Evolutionary conservation across 139 green algal genomes (phyloP).

Genomic region (Nannochloris sp.): DNA sequence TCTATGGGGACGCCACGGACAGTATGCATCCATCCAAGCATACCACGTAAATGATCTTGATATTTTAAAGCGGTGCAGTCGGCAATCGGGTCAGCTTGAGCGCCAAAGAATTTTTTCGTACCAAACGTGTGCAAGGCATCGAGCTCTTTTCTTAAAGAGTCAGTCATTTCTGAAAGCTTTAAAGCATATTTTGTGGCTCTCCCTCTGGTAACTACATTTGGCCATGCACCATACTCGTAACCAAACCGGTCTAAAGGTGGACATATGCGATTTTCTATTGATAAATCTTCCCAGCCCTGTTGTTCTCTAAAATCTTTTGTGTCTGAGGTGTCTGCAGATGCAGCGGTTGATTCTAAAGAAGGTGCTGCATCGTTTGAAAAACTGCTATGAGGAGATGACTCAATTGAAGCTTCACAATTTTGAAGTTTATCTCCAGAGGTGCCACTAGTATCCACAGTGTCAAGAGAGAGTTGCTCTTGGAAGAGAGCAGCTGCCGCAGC

Average conservation of each 20-base stretch:
- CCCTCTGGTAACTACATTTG: slow-evolving; percentile 6
- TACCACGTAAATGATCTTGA: slow-evolving; percentile 30
- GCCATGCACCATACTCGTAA: neutral
- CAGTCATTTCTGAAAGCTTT: slow-evolving; percentile 14
- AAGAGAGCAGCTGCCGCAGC: neutral
- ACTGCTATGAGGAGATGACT: too few species aligned
- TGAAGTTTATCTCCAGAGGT: too few species aligned
- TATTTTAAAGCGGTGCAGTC: slow-evolving; percentile 39
- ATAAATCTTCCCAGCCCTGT: neutral
- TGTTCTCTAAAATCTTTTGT: too few species aligned
- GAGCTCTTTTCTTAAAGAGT: slow-evolving; percentile 29
- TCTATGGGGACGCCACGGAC: slow-evolving; percentile 28
- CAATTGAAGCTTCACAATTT: too few species aligned
- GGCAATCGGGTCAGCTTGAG: slow-evolving; percentile 32
- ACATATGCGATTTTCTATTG: slow-evolving; percentile 21
- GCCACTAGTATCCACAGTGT: neutral
- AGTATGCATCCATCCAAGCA: slow-evolving; percentile 46
- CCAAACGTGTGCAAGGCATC: slow-evolving; percentile 31
- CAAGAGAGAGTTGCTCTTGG: neutral
- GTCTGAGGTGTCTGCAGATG: too few species aligned
- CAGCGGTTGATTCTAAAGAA: neutral
- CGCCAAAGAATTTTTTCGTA: slow-evolving; percentile 31
- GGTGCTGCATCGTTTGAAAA: too few species aligned
- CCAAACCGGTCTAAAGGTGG: neutral
- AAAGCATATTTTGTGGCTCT: slow-evolving; percentile 14